Conservation (phyloP, 1,139 yeast genomes). For the Hansenula lynferdii region DNA sequence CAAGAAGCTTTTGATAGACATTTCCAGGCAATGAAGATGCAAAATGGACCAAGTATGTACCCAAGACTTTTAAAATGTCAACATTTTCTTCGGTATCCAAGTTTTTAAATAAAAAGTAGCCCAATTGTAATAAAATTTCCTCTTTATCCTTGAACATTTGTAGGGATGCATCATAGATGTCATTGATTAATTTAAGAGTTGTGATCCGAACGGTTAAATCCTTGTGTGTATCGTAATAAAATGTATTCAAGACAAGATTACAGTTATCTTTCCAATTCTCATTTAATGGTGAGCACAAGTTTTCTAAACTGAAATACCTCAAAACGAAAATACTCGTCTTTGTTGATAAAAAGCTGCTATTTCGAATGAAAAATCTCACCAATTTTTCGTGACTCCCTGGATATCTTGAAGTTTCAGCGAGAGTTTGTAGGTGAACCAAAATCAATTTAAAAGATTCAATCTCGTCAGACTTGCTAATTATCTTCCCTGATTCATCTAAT, state of each 20-base stretch:
- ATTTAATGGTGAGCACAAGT: constrained; percentile 48
- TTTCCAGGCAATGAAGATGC: neutral
- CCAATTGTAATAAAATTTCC: constrained; percentile 29
- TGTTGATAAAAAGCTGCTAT: constrained; percentile 34
- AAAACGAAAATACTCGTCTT: constrained; percentile 38
- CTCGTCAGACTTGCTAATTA: constrained; percentile 29
- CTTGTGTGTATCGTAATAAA: constrained; percentile 33
- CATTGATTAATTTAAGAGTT: constrained; percentile 39
- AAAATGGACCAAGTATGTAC: constrained; percentile 25
- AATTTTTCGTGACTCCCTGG: constrained; percentile 42
- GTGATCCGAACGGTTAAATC: constrained; percentile 33
- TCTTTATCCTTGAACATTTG: constrained; percentile 16
- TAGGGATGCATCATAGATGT: constrained; percentile 36
- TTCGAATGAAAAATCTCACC: constrained; percentile 37
- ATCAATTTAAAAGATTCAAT: constrained; percentile 32
- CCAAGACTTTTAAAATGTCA: constrained; percentile 31
- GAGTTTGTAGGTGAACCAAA: constrained; percentile 31
- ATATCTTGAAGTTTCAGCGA: constrained; percentile 35
- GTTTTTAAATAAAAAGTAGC: constrained; percentile 19
- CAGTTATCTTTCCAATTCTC: constrained; percentile 51
- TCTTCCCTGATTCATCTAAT: constrained; percentile 9
- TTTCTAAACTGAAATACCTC: constrained; percentile 42
- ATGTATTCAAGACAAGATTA: constrained; percentile 32
- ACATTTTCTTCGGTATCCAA: constrained; percentile 24
- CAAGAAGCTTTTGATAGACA: constrained; percentile 26